Evolutionary conservation across 2,329 filamentous ascomycete species (phyloP).

Genomic region (Hypoxylon sp.): DNA sequence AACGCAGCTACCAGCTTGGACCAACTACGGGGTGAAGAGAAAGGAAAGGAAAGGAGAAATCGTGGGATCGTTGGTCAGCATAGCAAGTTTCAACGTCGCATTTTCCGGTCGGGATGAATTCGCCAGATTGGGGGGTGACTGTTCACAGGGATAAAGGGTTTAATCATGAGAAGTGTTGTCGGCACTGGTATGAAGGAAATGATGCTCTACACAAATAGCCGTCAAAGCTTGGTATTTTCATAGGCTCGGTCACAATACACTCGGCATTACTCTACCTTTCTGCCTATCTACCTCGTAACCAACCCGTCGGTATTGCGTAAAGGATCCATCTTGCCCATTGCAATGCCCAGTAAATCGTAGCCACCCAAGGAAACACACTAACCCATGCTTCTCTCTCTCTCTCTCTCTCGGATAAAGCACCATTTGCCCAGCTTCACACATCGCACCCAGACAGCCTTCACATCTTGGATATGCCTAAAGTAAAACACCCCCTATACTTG

Average conservation of each 20-base stretch:
- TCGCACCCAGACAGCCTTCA: too few species aligned
- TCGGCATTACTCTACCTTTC: too few species aligned
- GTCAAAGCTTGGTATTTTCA: background rate
- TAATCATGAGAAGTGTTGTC: background rate
- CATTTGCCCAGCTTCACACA: too few species aligned
- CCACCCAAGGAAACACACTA: too few species aligned
- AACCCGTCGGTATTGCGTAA: too few species aligned
- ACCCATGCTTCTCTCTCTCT: too few species aligned
- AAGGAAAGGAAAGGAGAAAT: background rate
- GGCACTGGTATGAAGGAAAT: background rate
- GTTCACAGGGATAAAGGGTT: background rate
- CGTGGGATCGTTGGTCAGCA: background rate
- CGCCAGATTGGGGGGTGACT: background rate
- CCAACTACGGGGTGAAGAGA: background rate
- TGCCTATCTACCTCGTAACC: too few species aligned
- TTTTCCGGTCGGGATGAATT: background rate
- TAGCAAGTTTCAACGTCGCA: background rate
- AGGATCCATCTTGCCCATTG: too few species aligned
- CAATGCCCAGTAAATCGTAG: too few species aligned
- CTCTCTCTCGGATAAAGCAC: too few species aligned
- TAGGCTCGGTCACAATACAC: background rate
- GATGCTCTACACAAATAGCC: background rate
- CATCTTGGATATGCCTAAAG: too few species aligned
- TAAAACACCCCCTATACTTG: too few species aligned
- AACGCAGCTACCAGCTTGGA: background rate